These are phyloP conservation scores for Diaporthe aspalathi DNA, from an alignment of 2,329 filamentous ascomycete species.

Conservation along the genomic window DNA sequence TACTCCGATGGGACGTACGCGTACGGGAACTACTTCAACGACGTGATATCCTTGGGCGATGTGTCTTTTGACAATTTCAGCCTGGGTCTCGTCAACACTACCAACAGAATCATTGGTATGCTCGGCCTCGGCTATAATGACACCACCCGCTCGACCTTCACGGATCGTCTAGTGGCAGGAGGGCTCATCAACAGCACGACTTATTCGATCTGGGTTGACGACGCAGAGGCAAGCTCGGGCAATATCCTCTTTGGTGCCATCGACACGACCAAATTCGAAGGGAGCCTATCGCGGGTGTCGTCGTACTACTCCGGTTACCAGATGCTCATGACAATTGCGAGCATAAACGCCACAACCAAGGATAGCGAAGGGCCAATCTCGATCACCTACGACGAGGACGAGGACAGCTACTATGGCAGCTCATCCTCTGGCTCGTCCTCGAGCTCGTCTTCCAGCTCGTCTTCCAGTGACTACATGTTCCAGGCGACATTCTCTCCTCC, in stretches of 20 bases:
- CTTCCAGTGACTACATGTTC: conserved; percentile 30
- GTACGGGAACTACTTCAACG: conserved; percentile 45
- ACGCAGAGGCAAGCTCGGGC: conserved; percentile 44
- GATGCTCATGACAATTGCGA: conserved; percentile 21
- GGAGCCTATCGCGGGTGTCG: conserved; percentile 23
- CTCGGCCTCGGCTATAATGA: conserved; percentile 47
- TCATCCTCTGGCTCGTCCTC: neutral
- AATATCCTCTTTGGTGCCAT: conserved; percentile 49
- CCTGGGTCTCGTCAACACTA: conserved; percentile 44
- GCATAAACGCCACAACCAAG: conserved; percentile 36
- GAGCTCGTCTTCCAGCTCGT: conserved; percentile 12
- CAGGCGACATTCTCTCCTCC: conserved; percentile 40
- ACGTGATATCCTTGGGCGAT: conserved; percentile 45
- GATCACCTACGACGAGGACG: conserved; percentile 21
- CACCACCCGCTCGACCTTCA: conserved; percentile 39
- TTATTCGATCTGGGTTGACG: conserved; percentile 50
- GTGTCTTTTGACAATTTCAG: conserved; percentile 45
- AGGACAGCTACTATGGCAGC: neutral
- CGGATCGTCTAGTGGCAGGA: conserved; percentile 44
- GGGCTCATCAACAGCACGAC: conserved; percentile 46
- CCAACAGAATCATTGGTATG: conserved; percentile 42
- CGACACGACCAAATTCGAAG: conserved; percentile 45
- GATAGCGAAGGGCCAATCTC: conserved; percentile 25
- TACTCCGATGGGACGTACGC: conserved; percentile 39
- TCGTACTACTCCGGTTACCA: conserved; percentile 12